Conservation (phyloP, 2,329 filamentous ascomycete species). For the Geosmithia putterillii region DNA sequence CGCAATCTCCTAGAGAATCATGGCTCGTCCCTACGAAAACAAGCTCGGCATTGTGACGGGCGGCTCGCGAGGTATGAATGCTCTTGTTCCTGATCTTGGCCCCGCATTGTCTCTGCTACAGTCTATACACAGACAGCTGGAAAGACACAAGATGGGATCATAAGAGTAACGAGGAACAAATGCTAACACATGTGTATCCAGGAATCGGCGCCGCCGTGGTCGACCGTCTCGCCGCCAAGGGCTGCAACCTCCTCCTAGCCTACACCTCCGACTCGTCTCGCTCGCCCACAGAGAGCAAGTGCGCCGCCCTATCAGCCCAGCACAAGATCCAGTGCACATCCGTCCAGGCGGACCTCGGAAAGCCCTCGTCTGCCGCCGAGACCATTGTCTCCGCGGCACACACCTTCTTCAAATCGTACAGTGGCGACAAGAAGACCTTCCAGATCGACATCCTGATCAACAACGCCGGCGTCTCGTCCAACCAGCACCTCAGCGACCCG, state of each 20-base stretch:
- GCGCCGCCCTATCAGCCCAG: conserved; percentile 21
- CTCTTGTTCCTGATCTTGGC: background rate
- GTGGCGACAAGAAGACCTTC: conserved; percentile 7
- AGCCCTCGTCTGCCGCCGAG: conserved; percentile 10
- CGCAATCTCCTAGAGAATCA: background rate
- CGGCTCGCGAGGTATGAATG: conserved; percentile 54
- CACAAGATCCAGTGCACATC: conserved; percentile 21
- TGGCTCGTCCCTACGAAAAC: conserved; percentile 41
- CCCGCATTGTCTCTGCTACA: too few species aligned
- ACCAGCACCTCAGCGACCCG: conserved; percentile 47
- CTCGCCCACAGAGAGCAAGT: conserved; percentile 31
- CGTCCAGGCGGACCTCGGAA: conserved; percentile 16
- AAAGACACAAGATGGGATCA: background rate
- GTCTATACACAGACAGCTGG: background rate
- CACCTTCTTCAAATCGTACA: conserved; percentile 2
- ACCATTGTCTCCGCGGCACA: conserved; percentile 14
- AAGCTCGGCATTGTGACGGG: conserved; percentile 73
- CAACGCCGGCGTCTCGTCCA: conserved; percentile 64
- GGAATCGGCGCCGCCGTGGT: conserved; percentile 50
- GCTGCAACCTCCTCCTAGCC: conserved; percentile 45
- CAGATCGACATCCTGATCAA: conserved; percentile 73
- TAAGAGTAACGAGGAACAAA: background rate
- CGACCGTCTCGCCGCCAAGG: conserved; percentile 46
- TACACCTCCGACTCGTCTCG: conserved; percentile 45
- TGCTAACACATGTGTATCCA: conserved; percentile 11